Percentiles rank a stretch among this genome's conserved stretches.
These are phyloP conservation scores for Dictyostelium brefeldianum DNA, from an alignment of 78 protist species.

Conservation along the genomic window DNA sequence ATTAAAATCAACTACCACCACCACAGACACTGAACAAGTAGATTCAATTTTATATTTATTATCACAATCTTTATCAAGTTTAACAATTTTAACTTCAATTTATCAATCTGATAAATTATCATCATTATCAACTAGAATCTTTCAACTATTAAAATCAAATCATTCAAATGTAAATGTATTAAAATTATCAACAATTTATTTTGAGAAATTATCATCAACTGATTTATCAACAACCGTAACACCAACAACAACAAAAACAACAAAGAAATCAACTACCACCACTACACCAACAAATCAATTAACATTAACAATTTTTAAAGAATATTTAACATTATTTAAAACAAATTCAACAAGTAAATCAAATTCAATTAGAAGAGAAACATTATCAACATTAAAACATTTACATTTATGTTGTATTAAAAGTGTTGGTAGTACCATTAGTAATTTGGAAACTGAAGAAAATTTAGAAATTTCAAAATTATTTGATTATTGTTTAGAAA, in stretches of 20 bases:
- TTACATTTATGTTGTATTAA: constrained; percentile 29
- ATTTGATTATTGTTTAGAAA: constrained; percentile 22
- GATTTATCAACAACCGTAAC: not conserved
- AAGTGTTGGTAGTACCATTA: not conserved
- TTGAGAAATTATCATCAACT: not conserved
- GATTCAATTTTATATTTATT: not conserved
- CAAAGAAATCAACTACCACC: not conserved
- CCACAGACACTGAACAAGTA: not conserved
- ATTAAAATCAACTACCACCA: not conserved
- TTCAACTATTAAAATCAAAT: not conserved
- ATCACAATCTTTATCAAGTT: constrained; percentile 16
- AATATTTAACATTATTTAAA: not conserved
- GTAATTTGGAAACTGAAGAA: not conserved
- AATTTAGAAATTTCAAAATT: constrained; percentile 27
- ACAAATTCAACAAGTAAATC: constrained; percentile 29
- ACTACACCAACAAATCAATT: not conserved
- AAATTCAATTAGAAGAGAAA: constrained; percentile 26
- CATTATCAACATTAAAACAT: constrained; percentile 4
- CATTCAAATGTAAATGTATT: constrained; percentile 17
- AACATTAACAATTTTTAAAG: not conserved
- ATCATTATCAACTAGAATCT: not conserved
- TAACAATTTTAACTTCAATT: not conserved
- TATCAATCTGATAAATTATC: not conserved
- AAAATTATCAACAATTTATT: constrained; percentile 22
- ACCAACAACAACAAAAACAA: not conserved